These are phyloP conservation scores for Pecoramyces ruminantium DNA, from an alignment of 192 early-diverging fungal genomes.

Conservation along the genomic window DNA sequence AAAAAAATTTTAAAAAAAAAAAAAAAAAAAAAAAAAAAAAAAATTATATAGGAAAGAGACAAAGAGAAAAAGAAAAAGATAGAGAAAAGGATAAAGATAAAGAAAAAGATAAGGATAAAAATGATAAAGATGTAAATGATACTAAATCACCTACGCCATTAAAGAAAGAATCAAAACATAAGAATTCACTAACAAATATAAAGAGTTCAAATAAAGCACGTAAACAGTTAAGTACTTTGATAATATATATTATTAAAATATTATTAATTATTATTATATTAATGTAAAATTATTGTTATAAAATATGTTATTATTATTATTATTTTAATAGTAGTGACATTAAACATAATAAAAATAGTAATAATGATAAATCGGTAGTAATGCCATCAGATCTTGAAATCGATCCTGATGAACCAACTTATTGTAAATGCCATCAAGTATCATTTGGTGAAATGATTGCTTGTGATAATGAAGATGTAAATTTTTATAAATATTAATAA, in stretches of 20 bases:
- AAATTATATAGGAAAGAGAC: background rate
- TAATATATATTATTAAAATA: background rate
- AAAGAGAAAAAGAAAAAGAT: constrained; percentile 1
- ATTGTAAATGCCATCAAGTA: constrained; percentile 91
- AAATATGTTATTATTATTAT: constrained; percentile 19
- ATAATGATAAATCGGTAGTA: constrained; percentile 14
- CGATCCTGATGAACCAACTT: constrained; percentile 91
- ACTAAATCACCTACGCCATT: background rate
- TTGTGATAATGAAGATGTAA: constrained; percentile 69
- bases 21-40: no score
- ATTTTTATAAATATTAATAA: no score
- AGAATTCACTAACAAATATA: background rate
- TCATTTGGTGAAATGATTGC: constrained; percentile 97
- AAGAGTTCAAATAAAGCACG: constrained; percentile 17
- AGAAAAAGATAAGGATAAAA: background rate
- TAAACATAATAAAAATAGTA: constrained; percentile 11
- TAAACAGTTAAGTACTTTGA: constrained; percentile 4
- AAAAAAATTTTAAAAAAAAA: no score
- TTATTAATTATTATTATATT: background rate
- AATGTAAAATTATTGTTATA: no score
- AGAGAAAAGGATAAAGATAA: constrained; percentile 1
- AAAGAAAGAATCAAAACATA: constrained; percentile 6
- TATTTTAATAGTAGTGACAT: constrained; percentile 18
- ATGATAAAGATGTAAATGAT: constrained; percentile 1
- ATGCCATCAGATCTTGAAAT: constrained; percentile 16